A percentile compares a stretch with the other conserved stretches of the same genome.
Evolutionary conservation across 257 asterid species (phyloP).

Genomic region (Plectranthus barbatus): DNA sequence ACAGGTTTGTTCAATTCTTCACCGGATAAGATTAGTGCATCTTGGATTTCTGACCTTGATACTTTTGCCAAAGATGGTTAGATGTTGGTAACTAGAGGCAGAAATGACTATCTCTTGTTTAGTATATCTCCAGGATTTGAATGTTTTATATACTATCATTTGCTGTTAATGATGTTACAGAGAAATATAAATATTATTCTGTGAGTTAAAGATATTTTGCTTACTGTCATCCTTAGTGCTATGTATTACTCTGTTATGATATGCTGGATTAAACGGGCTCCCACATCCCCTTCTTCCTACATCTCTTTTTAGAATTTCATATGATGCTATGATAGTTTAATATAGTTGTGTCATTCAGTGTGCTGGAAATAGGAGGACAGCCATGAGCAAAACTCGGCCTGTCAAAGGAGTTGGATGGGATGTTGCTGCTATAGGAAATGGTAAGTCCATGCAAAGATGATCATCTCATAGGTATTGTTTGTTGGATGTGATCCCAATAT

Average conservation of each 20-base stretch:
- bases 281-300: background rate
- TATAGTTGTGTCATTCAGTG: constrained; percentile 38
- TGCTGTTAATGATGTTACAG: no score
- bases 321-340: background rate
- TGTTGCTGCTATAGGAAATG: constrained; percentile 85
- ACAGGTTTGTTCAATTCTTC: constrained; percentile 40
- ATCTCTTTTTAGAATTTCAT: background rate
- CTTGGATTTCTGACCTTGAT: background rate
- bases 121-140: background rate
- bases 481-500: background rate
- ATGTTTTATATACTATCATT: no score
- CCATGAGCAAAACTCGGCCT: constrained; percentile 70
- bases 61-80: background rate
- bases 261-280: background rate
- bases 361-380: constrained; percentile 99
- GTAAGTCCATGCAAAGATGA: constrained; percentile 30
- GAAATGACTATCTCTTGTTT: background rate
- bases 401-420: constrained; percentile 99
- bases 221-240: background rate
- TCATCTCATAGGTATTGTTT: background rate
- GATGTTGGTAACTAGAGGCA: background rate
- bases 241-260: background rate
- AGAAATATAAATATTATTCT: no score
- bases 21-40: background rate
- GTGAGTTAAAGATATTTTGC: background rate